Evolutionary conservation across 345 rosid species (phyloP), one percentile per base, ranked within the genome.

Genomic region (Populus euphratica): DNA sequence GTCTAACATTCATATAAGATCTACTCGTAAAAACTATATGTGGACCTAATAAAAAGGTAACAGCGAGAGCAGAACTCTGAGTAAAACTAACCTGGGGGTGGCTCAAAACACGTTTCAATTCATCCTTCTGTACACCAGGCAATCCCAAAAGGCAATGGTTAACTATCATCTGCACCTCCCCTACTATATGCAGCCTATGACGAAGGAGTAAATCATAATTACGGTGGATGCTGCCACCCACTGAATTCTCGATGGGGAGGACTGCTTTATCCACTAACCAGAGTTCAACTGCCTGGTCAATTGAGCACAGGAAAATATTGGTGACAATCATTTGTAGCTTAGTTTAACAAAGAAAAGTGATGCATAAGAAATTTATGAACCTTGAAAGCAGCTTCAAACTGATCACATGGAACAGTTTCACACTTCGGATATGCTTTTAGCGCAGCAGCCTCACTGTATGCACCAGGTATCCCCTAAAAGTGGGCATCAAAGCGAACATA

Each of bases 261-360:
- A 96, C 89, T 64, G 98, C 99, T 83, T 89, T 96, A 76, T 96
- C 94, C 82, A 93, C 98, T 78, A 93, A 81, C 94, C 97, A 93
- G 61, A 88, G 87, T 79, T 93, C 99, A 85, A 93, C 99, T 69
- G 99, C 98, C 98, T 96, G 87, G 72, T 77, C 72, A 86, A 63
- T 39, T 27, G 77, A 66, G 68, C 17, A 68, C 39, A 76, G 14
- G 29, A 76, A 14, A 36, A 74, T 39, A 68, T 73, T 2, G 14
- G 38, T 54, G n/a, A 80, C 6, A 36, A 35, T 64, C 61, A 25
- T 11, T 59, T 54, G 29, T 70, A 61, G 59, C 20, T 69, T 76
- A 71, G 73, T 44, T 36, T 67, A 68, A 68, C 33, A 76, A 75
- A 49, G 54, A 61, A 52, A 69, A 76, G 21, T 1, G n/a, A 20